Base-by-base conservation (phyloP, 306 rosid genomes). In the Vigna mungo region DNA sequence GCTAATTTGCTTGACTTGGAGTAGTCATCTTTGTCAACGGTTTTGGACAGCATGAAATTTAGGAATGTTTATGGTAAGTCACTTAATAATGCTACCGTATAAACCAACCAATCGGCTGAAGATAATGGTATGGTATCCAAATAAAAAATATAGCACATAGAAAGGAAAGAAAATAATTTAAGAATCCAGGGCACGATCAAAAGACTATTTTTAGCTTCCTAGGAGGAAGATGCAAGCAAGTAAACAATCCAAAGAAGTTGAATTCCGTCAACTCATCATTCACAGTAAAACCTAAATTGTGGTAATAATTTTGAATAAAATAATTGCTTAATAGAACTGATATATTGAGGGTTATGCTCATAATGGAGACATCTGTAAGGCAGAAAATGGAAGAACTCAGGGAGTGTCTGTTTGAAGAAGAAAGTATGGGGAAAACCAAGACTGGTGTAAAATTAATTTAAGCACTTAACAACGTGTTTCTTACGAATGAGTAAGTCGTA, bases 1-100 rank as follows among this genome's bases (percentile, higher is more conserved):
- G 25, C 78, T 77, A 49, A 77, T 77, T 54, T 27, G 39, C 81
- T 77, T 76, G 82, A 77, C 85, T 72, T 46, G 59, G 76, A 43
- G 49, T 9, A 30, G 20, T 77, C 54, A 7, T 59, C 51, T 5
- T 37, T 18, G 82, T 53, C 53, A 18, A 55, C 17, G 51, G 53
- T 68, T 54, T 80, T 36, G 46, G 61, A 78, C 46, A 30, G 18
- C 27, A 32, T 58, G 16, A 51, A 69, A 30, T 60, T 60, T 47
- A 47, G 30, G 23, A 46, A 49, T 39, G 7, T 18, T 34, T 41
- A 32, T 60, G 51, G 23, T 41, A 15, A 10, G 8, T 63, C 25
- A 34, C 16, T 8, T 32, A 32, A 52, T 14, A 36, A 32, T 17
- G 68, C 27, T 14, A 48, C 67, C 63, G 1, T 41, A 4, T 17